These are phyloP conservation scores for Raphidocelis subcapitata DNA, from an alignment of 139 green algal species.

Conservation along the genomic window DNA sequence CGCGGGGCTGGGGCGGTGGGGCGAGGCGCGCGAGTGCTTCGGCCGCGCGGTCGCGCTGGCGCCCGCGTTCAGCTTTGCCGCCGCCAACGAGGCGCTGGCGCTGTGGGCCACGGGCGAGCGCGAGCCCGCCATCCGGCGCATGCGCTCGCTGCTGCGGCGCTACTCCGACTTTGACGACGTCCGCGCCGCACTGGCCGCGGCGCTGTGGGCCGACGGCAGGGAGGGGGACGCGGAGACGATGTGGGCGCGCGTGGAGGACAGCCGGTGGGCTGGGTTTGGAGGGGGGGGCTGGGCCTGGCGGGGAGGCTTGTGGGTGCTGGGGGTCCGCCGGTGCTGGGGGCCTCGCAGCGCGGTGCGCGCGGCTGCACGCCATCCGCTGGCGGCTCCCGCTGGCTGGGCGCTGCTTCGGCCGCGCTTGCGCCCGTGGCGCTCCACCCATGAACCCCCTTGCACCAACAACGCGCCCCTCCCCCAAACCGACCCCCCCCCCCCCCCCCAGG, in stretches of 20 bases:
- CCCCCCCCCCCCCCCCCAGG: conserved; percentile 12
- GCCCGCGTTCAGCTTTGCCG: conserved; percentile 81
- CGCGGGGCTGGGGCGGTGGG: conserved; percentile 43
- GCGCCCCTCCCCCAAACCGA: not conserved
- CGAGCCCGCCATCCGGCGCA: conserved; percentile 40
- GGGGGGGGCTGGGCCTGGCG: no score
- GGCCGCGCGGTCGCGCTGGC: conserved; percentile 54
- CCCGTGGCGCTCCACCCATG: not conserved
- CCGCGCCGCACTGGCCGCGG: conserved; percentile 75
- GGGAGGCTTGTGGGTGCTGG: conserved; percentile 22
- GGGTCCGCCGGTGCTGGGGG: conserved; percentile 1
- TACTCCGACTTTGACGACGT: conserved; percentile 85
- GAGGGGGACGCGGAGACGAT: conserved; percentile 77
- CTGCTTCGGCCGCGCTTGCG: not conserved
- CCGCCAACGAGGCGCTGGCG: conserved; percentile 73
- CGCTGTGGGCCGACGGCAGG: conserved; percentile 74
- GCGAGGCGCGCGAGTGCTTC: conserved; percentile 66
- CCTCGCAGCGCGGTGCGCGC: not conserved
- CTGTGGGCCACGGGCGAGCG: conserved; percentile 33
- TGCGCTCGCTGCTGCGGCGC: conserved; percentile 72
- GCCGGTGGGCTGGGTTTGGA: conserved; percentile 24
- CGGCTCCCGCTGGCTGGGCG: not conserved
- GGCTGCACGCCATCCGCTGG: not conserved
- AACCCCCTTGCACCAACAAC: not conserved
- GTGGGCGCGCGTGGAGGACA: conserved; percentile 67